Evolutionary conservation across 192 early-diverging fungal genomes (phyloP).

Genomic region (Coemansia javaensis): DNA sequence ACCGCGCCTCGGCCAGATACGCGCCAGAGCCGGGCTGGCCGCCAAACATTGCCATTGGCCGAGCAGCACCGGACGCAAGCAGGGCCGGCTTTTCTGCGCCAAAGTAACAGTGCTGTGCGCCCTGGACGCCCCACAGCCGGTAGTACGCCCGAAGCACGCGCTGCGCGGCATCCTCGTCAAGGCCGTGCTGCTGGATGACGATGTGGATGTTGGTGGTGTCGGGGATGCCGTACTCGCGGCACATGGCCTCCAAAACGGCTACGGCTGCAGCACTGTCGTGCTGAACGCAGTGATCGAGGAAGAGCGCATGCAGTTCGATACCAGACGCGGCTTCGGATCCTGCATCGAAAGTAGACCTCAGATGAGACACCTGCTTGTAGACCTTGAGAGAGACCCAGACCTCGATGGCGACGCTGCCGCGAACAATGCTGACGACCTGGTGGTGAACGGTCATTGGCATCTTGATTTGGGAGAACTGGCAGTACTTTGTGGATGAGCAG

Average conservation of each 20-base stretch:
- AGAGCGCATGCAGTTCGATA: not conserved
- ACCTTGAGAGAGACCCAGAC: too few species aligned
- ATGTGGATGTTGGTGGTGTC: conserved; percentile 8
- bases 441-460: too few species aligned
- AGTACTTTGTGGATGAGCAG: too few species aligned
- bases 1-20: conserved; percentile 75
- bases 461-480: too few species aligned
- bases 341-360: too few species aligned
- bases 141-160: conserved; percentile 23
- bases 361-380: too few species aligned
- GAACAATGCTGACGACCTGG: too few species aligned
- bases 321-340: too few species aligned
- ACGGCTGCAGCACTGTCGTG: not conserved
- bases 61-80: conserved; percentile 49
- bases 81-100: not conserved
- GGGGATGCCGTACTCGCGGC: not conserved
- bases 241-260: not conserved
- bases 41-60: conserved; percentile 81
- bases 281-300: conserved; percentile 1
- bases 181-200: conserved; percentile 2
- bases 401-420: too few species aligned
- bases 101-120: conserved; percentile 63
- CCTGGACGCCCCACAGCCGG: not conserved
- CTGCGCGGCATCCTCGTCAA: conserved; percentile 1
- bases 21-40: conserved; percentile 81